Percentiles rank a stretch among this genome's conserved stretches.
Conservation (phyloP, 768 basidiomycete genomes). For the Pisolithus sp. region DNA sequence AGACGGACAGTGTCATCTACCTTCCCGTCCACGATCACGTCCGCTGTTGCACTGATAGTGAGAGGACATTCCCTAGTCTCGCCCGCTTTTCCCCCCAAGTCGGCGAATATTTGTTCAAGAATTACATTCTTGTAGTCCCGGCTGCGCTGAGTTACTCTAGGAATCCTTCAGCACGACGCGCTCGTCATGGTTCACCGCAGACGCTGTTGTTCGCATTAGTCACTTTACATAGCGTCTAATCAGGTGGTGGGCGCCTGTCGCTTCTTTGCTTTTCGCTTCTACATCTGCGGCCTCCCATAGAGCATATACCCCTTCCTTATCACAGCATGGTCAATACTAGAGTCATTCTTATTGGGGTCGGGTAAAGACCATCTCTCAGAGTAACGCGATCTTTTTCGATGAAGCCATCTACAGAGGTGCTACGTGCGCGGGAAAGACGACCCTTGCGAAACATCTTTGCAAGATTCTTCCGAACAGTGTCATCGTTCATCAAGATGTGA, state of each 20-base stretch:
- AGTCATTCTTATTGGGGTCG: constrained; percentile 45
- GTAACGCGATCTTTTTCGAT: background rate
- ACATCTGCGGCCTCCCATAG: too few species aligned
- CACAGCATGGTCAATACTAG: constrained; percentile 16
- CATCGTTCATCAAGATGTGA: constrained; percentile 89
- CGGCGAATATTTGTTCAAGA: background rate
- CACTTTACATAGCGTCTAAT: background rate
- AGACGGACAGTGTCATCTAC: background rate
- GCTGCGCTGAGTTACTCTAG: background rate
- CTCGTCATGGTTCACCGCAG: too few species aligned
- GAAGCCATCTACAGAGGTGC: constrained; percentile 54
- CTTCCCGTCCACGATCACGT: background rate
- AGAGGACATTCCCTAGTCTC: background rate
- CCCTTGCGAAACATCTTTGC: constrained; percentile 83
- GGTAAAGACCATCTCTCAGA: constrained; percentile 29
- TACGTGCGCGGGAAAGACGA: constrained; percentile 95
- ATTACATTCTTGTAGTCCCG: background rate
- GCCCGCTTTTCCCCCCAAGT: background rate
- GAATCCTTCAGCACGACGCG: constrained; percentile 3
- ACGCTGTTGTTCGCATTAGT: background rate
- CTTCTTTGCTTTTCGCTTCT: background rate
- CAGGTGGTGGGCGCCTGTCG: background rate
- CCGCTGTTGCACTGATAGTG: background rate
- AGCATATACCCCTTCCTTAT: background rate
- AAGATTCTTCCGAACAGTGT: constrained; percentile 68